These are phyloP conservation scores for Mortierella sp. DNA, from an alignment of 371 early-diverging fungal species.

Conservation along the genomic window DNA sequence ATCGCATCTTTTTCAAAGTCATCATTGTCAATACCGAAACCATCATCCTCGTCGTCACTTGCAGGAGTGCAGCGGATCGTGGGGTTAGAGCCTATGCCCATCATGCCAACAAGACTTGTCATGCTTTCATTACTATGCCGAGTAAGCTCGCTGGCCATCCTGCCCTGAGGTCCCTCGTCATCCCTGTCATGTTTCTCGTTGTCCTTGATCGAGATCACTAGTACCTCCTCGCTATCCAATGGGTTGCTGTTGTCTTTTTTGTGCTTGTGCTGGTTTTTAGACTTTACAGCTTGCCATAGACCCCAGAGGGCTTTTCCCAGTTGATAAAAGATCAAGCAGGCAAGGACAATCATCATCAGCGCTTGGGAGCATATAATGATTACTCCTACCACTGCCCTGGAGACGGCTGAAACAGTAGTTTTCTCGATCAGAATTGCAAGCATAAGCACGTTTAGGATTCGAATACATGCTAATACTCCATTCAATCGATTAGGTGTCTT, in stretches of 20 bases:
- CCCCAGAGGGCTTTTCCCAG: conserved; percentile 26
- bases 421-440: conserved; percentile 40
- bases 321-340: conserved; percentile 30
- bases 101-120: conserved; percentile 43
- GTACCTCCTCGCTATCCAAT: conserved; percentile 9
- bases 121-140: conserved; percentile 22
- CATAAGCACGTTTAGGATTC: conserved; percentile 40
- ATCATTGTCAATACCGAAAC: neutral
- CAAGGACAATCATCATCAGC: conserved; percentile 34
- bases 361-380: conserved; percentile 37
- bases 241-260: conserved; percentile 5
- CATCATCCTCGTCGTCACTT: conserved; percentile 33
- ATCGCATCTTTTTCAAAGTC: neutral
- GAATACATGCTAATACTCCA: conserved; percentile 26
- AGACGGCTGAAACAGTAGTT: conserved; percentile 21
- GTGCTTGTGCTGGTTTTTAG: conserved; percentile 2
- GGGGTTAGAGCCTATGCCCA: conserved; percentile 46
- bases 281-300: conserved; percentile 11
- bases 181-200: conserved; percentile 4
- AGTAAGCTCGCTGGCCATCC: conserved; percentile 30
- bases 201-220: conserved; percentile 26
- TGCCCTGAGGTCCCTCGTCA: conserved; percentile 16
- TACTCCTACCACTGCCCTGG: conserved; percentile 28
- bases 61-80: conserved; percentile 35
- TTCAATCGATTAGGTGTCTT: conserved; percentile 39